These are phyloP conservation scores for Venturia asperata DNA, from an alignment of 2,329 filamentous ascomycete species.

Conservation along the genomic window DNA sequence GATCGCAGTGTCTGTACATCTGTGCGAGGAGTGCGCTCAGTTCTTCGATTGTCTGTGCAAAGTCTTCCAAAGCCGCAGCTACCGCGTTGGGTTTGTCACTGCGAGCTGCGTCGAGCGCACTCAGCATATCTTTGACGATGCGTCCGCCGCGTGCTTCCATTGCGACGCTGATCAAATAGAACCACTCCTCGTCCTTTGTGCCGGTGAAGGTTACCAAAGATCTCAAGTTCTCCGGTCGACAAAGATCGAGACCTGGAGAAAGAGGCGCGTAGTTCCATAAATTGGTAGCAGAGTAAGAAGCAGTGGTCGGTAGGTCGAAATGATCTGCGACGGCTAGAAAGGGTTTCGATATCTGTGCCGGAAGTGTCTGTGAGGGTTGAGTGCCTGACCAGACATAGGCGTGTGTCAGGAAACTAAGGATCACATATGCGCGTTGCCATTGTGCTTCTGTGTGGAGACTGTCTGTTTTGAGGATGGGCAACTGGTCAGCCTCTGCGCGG, in stretches of 20 bases:
- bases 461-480: conserved; percentile 67
- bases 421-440: conserved; percentile 72
- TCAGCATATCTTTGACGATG: conserved; percentile 40
- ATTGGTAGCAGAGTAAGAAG: conserved; percentile 31
- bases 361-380: conserved; percentile 25
- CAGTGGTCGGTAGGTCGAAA: conserved; percentile 30
- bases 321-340: conserved; percentile 28
- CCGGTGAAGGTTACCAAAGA: conserved; percentile 30
- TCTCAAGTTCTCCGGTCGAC: conserved; percentile 28
- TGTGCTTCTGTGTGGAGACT: conserved; percentile 70
- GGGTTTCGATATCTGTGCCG: conserved; percentile 28
- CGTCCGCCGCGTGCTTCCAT: conserved; percentile 46
- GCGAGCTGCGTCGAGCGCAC: conserved; percentile 41
- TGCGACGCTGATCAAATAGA: conserved; percentile 46
- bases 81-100: conserved; percentile 33
- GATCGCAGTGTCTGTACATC: conserved; percentile 46
- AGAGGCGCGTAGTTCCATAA: conserved; percentile 30
- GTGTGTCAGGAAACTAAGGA: conserved; percentile 66
- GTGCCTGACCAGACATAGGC: conserved; percentile 71
- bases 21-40: conserved; percentile 39
- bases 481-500: conserved; percentile 60
- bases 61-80: conserved; percentile 34
- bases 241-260: conserved; percentile 25
- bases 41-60: conserved; percentile 38
- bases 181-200: conserved; percentile 35